Percentiles rank a stretch among this genome's conserved stretches.
These are phyloP conservation scores for Ceratocystis destructans DNA, from an alignment of 2,329 filamentous ascomycete species.

Conservation along the genomic window DNA sequence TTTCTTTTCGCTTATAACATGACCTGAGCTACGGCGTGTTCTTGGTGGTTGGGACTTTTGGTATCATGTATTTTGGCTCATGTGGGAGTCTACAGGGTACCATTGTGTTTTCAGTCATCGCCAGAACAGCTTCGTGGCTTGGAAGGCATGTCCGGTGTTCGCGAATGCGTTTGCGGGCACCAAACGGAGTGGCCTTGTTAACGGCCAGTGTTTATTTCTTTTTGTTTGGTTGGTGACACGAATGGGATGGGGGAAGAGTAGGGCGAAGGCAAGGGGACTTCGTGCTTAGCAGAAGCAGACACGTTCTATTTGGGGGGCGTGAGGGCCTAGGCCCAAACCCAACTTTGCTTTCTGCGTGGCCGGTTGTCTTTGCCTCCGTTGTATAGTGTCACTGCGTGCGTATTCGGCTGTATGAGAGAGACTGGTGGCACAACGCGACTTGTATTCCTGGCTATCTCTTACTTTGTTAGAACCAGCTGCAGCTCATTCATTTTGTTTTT, in stretches of 20 bases:
- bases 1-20: constrained; percentile 17
- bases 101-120: neutral
- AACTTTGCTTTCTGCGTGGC: neutral
- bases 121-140: constrained; percentile 21
- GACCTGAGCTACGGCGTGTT: constrained; percentile 12
- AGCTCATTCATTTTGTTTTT: constrained; percentile 22
- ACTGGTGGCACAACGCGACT: neutral
- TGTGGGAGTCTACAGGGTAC: constrained; percentile 17
- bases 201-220: neutral
- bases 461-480: neutral
- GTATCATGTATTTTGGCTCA: constrained; percentile 17
- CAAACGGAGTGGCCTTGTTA: constrained; percentile 1
- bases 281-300: neutral
- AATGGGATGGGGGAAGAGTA: neutral
- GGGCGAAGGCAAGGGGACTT: neutral
- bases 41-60: constrained; percentile 1
- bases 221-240: neutral
- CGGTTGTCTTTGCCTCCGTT: neutral
- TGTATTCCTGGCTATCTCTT: constrained; percentile 10
- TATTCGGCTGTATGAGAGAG: neutral
- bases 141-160: constrained; percentile 31
- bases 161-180: constrained; percentile 16
- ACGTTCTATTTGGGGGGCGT: constrained; percentile 10
- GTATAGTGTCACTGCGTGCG: neutral
- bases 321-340: neutral